phyloP scores from a whole-genome alignment of 306 rosid genomes.

The Citrullus amarus region DNA sequence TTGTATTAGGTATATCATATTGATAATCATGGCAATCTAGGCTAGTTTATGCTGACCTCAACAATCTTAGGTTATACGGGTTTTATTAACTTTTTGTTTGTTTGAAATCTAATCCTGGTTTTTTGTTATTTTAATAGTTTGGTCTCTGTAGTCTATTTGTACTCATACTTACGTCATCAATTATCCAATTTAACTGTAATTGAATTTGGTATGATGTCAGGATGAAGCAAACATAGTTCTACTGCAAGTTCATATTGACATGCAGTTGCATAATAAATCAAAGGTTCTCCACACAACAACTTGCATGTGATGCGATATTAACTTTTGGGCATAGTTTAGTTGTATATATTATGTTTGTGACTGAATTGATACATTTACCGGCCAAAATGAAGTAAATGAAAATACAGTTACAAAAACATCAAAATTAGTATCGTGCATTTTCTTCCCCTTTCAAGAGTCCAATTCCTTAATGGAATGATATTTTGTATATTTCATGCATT shows the following conservation, averaged over 20 bases:
- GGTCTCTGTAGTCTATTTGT: background rate
- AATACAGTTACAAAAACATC: background rate
- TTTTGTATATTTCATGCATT: background rate
- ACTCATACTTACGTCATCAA: background rate
- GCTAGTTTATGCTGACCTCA: background rate
- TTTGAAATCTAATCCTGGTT: background rate
- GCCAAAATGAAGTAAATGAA: background rate
- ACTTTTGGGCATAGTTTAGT: background rate
- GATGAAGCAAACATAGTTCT: background rate
- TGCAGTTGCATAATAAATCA: background rate
- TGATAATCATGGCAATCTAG: background rate
- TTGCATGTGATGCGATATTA: background rate
- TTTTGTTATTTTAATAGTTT: background rate
- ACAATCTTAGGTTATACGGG: background rate
- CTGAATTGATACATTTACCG: background rate
- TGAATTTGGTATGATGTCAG: background rate
- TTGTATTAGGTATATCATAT: background rate
- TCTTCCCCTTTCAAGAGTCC: background rate
- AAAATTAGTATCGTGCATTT: background rate
- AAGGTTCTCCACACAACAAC: background rate
- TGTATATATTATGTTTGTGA: background rate
- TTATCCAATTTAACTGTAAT: background rate
- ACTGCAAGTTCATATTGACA: background rate
- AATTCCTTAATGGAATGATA: background rate
- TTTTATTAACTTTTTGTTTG: background rate